Conservation (phyloP, 2,329 filamentous ascomycete genomes). For the Davidsoniella eucalypti region DNA sequence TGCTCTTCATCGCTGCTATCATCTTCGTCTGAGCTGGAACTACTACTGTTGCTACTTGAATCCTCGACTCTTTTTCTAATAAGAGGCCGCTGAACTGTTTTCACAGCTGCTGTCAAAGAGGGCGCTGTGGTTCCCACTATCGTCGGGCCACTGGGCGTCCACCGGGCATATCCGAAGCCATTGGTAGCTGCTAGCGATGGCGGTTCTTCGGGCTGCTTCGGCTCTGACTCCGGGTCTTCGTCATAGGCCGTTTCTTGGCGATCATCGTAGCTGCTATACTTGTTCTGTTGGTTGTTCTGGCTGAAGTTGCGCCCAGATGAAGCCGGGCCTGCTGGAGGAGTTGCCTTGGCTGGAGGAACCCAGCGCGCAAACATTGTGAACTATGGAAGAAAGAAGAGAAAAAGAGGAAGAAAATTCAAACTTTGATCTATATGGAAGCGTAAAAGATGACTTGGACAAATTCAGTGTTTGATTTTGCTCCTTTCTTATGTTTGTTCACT, state of each 20-base stretch:
- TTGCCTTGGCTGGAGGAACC: constrained; percentile 6
- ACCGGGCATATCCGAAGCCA: constrained; percentile 12
- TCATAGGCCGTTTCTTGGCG: not conserved
- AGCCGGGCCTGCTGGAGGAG: not conserved
- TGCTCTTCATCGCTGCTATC: not conserved
- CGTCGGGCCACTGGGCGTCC: constrained; percentile 7
- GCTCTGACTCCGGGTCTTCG: not conserved
- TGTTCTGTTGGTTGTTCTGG: not conserved
- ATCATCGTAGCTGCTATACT: not conserved
- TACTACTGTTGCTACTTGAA: not conserved
- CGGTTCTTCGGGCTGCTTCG: not conserved
- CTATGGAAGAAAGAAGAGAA: not conserved
- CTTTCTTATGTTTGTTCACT: not conserved
- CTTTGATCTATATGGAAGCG: not conserved
- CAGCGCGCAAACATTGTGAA: constrained; percentile 11
- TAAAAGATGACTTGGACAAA: not conserved
- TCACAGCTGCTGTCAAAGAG: not conserved
- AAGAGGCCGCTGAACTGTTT: constrained; percentile 3
- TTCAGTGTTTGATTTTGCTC: not conserved
- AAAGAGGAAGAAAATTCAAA: not conserved
- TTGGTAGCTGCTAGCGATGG: constrained; percentile 4
- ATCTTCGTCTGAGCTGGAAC: not conserved
- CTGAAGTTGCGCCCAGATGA: not conserved
- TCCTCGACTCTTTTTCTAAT: not conserved
- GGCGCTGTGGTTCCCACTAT: not conserved